phyloP scores from a whole-genome alignment of 169 alveolate genomes.

The Neospora caninum region DNA sequence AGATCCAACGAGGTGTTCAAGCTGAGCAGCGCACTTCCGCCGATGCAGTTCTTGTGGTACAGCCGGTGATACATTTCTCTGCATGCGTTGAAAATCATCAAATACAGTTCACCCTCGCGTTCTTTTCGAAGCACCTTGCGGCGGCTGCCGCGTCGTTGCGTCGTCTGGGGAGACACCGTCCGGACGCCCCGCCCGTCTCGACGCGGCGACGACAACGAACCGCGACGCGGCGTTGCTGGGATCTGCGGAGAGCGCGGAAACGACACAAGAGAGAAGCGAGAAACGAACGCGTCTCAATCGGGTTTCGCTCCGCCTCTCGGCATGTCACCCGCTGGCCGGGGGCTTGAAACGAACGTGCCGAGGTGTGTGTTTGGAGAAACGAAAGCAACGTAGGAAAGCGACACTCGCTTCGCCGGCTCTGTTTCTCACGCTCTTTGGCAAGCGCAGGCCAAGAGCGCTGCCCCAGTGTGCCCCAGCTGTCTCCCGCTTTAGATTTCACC shows the following conservation, averaged over 20 bases:
- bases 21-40: slow-evolving; percentile 82
- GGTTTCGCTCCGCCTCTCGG: too few relatives aligned
- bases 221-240: slow-evolving; percentile 16
- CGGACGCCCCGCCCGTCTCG: neutral
- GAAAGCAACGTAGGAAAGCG: too few relatives aligned
- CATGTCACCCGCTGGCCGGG: too few relatives aligned
- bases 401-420: too few relatives aligned
- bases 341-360: too few relatives aligned
- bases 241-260: neutral
- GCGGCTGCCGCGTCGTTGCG: slow-evolving; percentile 4
- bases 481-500: too few relatives aligned
- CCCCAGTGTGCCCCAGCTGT: too few relatives aligned
- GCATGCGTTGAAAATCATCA: slow-evolving; percentile 85
- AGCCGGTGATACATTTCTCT: slow-evolving; percentile 79
- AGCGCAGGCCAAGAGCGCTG: too few relatives aligned
- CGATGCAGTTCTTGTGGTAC: slow-evolving; percentile 78
- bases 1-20: slow-evolving; percentile 78
- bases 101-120: slow-evolving; percentile 83
- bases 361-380: too few relatives aligned
- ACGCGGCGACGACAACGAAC: neutral
- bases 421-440: too few relatives aligned
- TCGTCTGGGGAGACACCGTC: neutral
- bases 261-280: neutral
- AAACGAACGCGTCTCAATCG: too few relatives aligned
- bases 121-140: slow-evolving; percentile 68